Evolutionary conservation across 2,329 filamentous ascomycete species (phyloP).

Genomic region (Diaporthe sp.): DNA sequence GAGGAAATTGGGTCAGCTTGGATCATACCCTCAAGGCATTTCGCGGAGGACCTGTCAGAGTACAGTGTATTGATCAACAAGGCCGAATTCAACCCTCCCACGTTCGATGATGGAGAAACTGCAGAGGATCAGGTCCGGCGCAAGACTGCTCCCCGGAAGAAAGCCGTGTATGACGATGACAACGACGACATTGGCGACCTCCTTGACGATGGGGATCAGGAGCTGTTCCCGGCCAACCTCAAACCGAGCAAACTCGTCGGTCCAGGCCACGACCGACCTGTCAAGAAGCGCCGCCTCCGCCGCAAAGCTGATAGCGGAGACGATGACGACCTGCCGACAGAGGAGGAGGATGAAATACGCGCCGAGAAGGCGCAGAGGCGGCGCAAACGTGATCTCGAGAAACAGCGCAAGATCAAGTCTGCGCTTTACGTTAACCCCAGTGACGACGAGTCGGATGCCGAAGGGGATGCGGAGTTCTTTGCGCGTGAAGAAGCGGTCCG

Average conservation of each 20-base stretch:
- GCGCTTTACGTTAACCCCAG: slow-evolving; percentile 84
- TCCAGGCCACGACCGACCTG: slow-evolving; percentile 63
- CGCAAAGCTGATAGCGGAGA: slow-evolving; percentile 58
- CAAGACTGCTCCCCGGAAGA: slow-evolving; percentile 70
- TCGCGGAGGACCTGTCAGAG: slow-evolving; percentile 76
- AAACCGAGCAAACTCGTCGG: slow-evolving; percentile 33
- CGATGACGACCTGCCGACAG: slow-evolving; percentile 59
- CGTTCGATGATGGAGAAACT: slow-evolving; percentile 80
- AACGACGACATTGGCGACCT: slow-evolving; percentile 68
- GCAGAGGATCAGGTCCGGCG: slow-evolving; percentile 86
- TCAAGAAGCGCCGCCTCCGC: slow-evolving; percentile 72
- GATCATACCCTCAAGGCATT: slow-evolving; percentile 78
- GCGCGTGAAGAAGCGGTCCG: slow-evolving; percentile 77
- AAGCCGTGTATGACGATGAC: slow-evolving; percentile 79
- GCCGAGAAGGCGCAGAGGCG: slow-evolving; percentile 53
- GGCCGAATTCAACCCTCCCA: slow-evolving; percentile 82
- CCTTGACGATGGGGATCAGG: slow-evolving; percentile 65
- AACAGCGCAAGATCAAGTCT: slow-evolving; percentile 85
- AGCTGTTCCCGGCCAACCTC: slow-evolving; percentile 77
- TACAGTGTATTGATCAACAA: slow-evolving; percentile 80
- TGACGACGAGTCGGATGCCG: slow-evolving; percentile 92
- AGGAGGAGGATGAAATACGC: slow-evolving; percentile 66
- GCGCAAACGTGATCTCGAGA: slow-evolving; percentile 80
- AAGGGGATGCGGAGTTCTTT: slow-evolving; percentile 80
- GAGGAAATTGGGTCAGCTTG: slow-evolving; percentile 84